phyloP scores from a whole-genome alignment of 768 basidiomycete genomes.

The Crepidotus variabilis region DNA sequence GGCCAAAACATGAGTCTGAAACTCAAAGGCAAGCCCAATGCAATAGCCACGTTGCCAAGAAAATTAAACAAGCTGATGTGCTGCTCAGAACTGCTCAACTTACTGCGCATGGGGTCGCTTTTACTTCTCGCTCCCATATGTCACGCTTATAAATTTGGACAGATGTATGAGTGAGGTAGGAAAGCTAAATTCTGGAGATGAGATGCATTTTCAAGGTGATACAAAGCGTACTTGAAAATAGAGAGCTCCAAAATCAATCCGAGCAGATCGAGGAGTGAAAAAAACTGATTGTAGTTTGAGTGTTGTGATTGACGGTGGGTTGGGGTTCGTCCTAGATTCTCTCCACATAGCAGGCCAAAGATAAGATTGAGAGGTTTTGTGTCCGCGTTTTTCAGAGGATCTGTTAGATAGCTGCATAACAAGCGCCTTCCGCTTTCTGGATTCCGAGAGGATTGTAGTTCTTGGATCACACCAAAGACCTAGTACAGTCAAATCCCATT shows the following conservation, averaged over 20 bases:
- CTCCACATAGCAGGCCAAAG: neutral
- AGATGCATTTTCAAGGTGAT: neutral
- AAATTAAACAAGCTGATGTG: neutral
- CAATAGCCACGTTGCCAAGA: neutral
- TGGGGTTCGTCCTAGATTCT: neutral
- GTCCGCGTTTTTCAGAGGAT: neutral
- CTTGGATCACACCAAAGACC: neutral
- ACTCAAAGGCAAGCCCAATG: constrained; percentile 17
- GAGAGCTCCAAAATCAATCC: neutral
- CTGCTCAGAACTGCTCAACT: neutral
- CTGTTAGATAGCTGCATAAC: neutral
- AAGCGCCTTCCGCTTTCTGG: neutral
- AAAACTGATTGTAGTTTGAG: neutral
- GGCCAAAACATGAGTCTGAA: constrained; percentile 13
- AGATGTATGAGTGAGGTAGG: neutral
- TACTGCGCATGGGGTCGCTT: neutral
- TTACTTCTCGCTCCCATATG: neutral
- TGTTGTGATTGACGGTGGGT: neutral
- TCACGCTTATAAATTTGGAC: neutral
- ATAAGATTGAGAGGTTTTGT: neutral
- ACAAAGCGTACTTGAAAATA: neutral
- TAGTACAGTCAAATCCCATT: neutral
- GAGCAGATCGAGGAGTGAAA: neutral
- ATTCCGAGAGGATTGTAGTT: neutral
- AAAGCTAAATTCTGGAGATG: neutral